Percentiles rank a stretch among this genome's conserved stretches.
phyloP scores from a whole-genome alignment of 495 filamentous ascomycete genomes.

The Penicillium salamii region DNA sequence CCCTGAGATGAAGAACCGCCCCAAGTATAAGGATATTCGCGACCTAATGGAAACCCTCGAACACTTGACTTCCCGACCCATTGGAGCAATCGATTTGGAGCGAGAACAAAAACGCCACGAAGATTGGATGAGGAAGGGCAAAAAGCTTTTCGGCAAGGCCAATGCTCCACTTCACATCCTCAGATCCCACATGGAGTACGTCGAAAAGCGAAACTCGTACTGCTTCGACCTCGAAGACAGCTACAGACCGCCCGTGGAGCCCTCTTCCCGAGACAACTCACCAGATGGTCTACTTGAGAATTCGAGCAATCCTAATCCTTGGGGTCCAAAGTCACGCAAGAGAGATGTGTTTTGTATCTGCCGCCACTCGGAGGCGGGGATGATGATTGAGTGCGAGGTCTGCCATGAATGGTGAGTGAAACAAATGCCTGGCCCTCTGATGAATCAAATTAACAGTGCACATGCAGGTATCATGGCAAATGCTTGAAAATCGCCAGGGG shows the following conservation, averaged over 20 bases:
- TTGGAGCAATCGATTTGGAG: constrained; percentile 87
- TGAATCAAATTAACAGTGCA: constrained; percentile 10
- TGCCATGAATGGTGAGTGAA: constrained; percentile 89
- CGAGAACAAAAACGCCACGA: constrained; percentile 94
- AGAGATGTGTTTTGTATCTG: constrained; percentile 98
- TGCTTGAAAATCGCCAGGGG: constrained; percentile 97
- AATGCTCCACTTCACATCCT: constrained; percentile 96
- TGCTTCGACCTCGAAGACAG: constrained; percentile 94
- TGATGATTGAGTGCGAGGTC: constrained; percentile 99
- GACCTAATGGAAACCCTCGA: constrained; percentile 84
- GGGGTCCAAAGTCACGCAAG: constrained; percentile 47
- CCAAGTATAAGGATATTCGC: constrained; percentile 85
- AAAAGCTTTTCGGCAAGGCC: constrained; percentile 97
- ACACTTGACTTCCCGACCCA: constrained; percentile 86
- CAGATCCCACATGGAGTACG: constrained; percentile 89
- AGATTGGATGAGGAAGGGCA: constrained; percentile 98
- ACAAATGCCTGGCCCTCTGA: not conserved
- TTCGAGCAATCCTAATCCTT: constrained; percentile 36
- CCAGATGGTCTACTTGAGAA: constrained; percentile 63
- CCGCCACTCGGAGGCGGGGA: constrained; percentile 84
- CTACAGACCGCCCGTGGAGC: constrained; percentile 86
- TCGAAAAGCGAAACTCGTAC: constrained; percentile 78
- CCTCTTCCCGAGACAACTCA: constrained; percentile 79
- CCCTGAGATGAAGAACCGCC: constrained; percentile 71
- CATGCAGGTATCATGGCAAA: constrained; percentile 97